Evolutionary conservation across 108 stramenopile genomes (phyloP).

Genomic region (Phaeodactylum tricornutum): DNA sequence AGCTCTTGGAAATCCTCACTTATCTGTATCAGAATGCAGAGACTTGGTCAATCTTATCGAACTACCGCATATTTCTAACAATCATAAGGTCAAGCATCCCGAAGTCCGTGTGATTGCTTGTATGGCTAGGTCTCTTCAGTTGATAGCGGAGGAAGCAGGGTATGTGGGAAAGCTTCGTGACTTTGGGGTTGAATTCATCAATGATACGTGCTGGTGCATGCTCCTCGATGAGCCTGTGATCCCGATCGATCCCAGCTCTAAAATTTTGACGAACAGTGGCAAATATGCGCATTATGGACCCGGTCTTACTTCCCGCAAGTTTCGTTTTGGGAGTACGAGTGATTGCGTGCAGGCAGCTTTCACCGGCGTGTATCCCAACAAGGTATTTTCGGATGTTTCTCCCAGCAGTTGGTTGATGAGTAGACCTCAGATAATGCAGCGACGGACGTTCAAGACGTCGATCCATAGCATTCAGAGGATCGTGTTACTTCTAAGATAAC

Average conservation of each 20-base stretch:
- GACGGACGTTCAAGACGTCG: not conserved
- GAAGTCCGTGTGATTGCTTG: slow-evolving; percentile 53
- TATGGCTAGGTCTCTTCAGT: slow-evolving; percentile 30
- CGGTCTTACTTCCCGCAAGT: slow-evolving; percentile 42
- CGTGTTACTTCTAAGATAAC: not conserved
- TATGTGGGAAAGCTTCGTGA: slow-evolving; percentile 29
- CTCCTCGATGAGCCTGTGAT: slow-evolving; percentile 72
- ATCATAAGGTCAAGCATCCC: slow-evolving; percentile 13
- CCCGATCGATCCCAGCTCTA: slow-evolving; percentile 31
- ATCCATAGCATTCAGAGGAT: not conserved
- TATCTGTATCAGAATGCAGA: slow-evolving; percentile 51
- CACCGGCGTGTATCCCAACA: slow-evolving; percentile 16
- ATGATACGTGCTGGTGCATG: slow-evolving; percentile 90
- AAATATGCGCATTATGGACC: slow-evolving; percentile 82
- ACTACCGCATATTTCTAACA: no score
- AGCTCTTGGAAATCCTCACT: slow-evolving; percentile 77
- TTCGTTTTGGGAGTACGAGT: slow-evolving; percentile 46
- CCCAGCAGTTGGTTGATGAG: not conserved
- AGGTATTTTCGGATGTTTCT: no score
- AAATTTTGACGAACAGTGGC: slow-evolving; percentile 70
- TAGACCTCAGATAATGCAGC: not conserved
- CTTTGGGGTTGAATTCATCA: slow-evolving; percentile 63
- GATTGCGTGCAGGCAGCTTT: slow-evolving; percentile 65
- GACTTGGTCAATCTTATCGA: slow-evolving; percentile 28
- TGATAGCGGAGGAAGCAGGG: slow-evolving; percentile 20